Base-by-base conservation (phyloP, 345 rosid genomes). In the Zanthoxylum bungeanum region DNA sequence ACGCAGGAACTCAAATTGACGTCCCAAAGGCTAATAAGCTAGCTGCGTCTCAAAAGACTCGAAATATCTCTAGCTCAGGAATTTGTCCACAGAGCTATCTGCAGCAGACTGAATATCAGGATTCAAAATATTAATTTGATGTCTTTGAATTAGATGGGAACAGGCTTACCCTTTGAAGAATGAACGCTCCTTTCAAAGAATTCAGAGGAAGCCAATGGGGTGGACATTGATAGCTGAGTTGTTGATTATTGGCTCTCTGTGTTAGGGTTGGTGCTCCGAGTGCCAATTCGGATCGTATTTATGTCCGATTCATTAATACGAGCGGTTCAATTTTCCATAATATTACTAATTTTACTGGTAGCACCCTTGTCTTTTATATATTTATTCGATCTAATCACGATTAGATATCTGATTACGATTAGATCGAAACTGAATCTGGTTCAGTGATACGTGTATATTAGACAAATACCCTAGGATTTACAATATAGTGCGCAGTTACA, bases 201-300 rank as follows among this genome's bases (percentile, higher is more conserved):
- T 37, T 73, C 70, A 65, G 70, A 25, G 30, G 76, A 47, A 71
- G 69, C 73, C 63, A 72, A 42, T 31, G 80, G 76, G n/a, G 53
- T 60, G 47, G 69, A 64, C 73, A 77, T 77, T 4, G 80, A 77
- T 36, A 72, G 69, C 66, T 77, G 80, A 34, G 75, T 68, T 53
- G 73, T 36, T 44, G 66, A 77, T 4, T 19, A 46, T 19, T 64
- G 44, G 46, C 40, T 63, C 65, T 60, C n/a, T n/a, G n/a, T n/a
- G n/a, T n/a, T n/a, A n/a, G n/a, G n/a, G n/a, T n/a, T n/a, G n/a
- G n/a, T n/a, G n/a, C n/a, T n/a, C n/a, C n/a, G n/a, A n/a, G n/a
- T n/a, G n/a, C n/a, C n/a, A n/a, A n/a, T n/a, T n/a, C n/a, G n/a
- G n/a, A n/a, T n/a, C n/a, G n/a, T n/a, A n/a, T n/a, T n/a, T n/a